Percentiles rank a stretch among this genome's conserved stretches.
Evolutionary conservation across 441 rosid species (phyloP).

Genomic region (Bruguiera hainesii): DNA sequence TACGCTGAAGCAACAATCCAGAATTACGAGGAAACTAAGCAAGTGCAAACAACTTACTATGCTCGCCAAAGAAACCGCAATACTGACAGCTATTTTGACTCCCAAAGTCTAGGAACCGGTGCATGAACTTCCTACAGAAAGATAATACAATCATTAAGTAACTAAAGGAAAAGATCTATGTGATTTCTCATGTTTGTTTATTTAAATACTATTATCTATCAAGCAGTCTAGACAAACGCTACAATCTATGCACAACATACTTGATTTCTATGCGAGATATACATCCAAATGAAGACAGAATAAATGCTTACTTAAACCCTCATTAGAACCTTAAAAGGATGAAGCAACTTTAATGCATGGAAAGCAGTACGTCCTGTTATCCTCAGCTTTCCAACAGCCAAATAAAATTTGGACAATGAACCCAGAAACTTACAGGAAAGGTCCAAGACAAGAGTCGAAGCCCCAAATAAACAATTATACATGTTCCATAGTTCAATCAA

Average conservation of each 20-base stretch:
- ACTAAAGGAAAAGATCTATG: background rate
- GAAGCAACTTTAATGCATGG: constrained; percentile 59
- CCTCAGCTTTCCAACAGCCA: constrained; percentile 68
- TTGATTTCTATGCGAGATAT: background rate
- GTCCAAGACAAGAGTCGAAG: constrained; percentile 80
- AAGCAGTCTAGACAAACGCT: constrained; percentile 45
- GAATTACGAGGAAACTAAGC: background rate
- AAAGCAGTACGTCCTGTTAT: constrained; percentile 70
- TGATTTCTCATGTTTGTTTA: background rate
- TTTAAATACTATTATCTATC: constrained; percentile 51
- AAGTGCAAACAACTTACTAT: constrained; percentile 50
- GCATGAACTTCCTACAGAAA: constrained; percentile 76
- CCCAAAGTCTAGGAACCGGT: constrained; percentile 67
- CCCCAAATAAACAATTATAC: constrained; percentile 35
- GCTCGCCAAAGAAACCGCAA: constrained; percentile 74
- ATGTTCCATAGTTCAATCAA: background rate
- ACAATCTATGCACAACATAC: background rate
- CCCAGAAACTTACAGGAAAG: constrained; percentile 84
- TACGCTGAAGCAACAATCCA: too few relatives aligned
- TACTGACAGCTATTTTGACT: constrained; percentile 63
- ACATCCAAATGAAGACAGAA: background rate
- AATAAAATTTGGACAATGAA: constrained; percentile 78
- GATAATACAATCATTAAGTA: constrained; percentile 5
- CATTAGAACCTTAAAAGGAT: constrained; percentile 42
- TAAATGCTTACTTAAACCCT: constrained; percentile 33